Evolutionary conservation across 768 basidiomycete genomes (phyloP).

Genomic region (Dioszegia aurantiaca): DNA sequence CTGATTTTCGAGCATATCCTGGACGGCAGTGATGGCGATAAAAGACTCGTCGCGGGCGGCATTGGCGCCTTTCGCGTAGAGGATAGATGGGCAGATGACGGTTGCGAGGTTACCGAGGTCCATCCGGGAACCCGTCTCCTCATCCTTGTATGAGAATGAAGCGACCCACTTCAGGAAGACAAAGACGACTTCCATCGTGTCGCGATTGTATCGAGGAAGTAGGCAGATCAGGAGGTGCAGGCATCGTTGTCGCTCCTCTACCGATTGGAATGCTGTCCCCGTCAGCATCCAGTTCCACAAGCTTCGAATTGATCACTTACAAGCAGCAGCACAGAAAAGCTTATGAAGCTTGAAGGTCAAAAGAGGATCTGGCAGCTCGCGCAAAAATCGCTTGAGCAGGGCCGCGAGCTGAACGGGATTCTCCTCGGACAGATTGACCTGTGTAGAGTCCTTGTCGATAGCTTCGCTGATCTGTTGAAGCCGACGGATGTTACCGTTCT

Average conservation of each 20-base stretch:
- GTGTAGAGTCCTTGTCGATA: slow-evolving; percentile 87
- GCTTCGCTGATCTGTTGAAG: slow-evolving; percentile 86
- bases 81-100: slow-evolving; percentile 96
- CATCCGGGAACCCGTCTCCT: slow-evolving; percentile 97
- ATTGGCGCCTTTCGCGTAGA: slow-evolving; percentile 78
- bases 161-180: slow-evolving; percentile 99
- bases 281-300: not conserved
- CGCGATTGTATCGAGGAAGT: slow-evolving; percentile 87
- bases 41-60: slow-evolving; percentile 92
- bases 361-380: slow-evolving; percentile 92
- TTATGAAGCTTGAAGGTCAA: slow-evolving; percentile 91
- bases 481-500: slow-evolving; percentile 94
- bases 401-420: slow-evolving; percentile 97
- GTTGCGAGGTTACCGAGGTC: slow-evolving; percentile 92
- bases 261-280: slow-evolving; percentile 63
- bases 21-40: slow-evolving; percentile 77
- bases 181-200: slow-evolving; percentile 95
- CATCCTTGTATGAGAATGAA: slow-evolving; percentile 96
- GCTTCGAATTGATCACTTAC: slow-evolving; percentile 58
- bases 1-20: slow-evolving; percentile 81
- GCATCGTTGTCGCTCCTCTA: slow-evolving; percentile 74
- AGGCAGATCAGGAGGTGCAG: slow-evolving; percentile 82
- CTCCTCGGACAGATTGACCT: slow-evolving; percentile 87
- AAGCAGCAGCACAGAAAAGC: slow-evolving; percentile 79
- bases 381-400: slow-evolving; percentile 91